Conservation (phyloP, 2,329 filamentous ascomycete genomes). For the Xylaria sp. region DNA sequence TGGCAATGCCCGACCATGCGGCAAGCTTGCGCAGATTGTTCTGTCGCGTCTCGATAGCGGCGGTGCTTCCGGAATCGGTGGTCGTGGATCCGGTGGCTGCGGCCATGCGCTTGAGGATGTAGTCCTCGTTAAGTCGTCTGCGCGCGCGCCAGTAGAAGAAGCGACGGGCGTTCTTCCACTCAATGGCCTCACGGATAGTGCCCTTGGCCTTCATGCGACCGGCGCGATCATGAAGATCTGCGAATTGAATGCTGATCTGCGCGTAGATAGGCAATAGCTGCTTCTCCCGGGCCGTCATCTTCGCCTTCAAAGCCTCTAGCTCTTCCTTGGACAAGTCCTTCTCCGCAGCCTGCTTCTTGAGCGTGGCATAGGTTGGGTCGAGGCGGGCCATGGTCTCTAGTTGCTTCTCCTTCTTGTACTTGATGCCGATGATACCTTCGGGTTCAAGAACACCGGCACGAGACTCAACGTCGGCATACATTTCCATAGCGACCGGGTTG, state of each 20-base stretch:
- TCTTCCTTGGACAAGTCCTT: conserved; percentile 77
- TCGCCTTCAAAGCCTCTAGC: conserved; percentile 79
- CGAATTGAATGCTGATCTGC: conserved; percentile 96
- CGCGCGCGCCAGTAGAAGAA: conserved; percentile 99
- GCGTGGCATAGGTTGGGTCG: conserved; percentile 82
- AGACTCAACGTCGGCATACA: conserved; percentile 96
- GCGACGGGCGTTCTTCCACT: conserved; percentile 89
- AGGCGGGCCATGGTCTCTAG: conserved; percentile 97
- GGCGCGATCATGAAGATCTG: conserved; percentile 95
- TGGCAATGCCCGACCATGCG: conserved; percentile 82
- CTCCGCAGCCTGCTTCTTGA: conserved; percentile 81
- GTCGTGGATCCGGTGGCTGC: conserved; percentile 53
- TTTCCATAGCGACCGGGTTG: conserved; percentile 97
- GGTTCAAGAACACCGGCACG: conserved; percentile 98
- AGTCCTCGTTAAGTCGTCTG: conserved; percentile 95
- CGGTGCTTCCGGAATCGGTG: conserved; percentile 44
- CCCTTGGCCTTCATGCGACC: conserved; percentile 99
- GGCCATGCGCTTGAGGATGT: conserved; percentile 91
- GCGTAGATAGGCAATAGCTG: conserved; percentile 90
- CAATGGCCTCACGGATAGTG: conserved; percentile 83
- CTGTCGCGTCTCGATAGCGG: conserved; percentile 65
- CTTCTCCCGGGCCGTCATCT: conserved; percentile 88
- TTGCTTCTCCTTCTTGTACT: conserved; percentile 97
- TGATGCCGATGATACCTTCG: conserved; percentile 98
- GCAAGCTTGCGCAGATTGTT: conserved; percentile 79